Evolutionary conservation across 2,329 filamentous ascomycete species (phyloP).

Genomic region (Fusarium zealandicum): DNA sequence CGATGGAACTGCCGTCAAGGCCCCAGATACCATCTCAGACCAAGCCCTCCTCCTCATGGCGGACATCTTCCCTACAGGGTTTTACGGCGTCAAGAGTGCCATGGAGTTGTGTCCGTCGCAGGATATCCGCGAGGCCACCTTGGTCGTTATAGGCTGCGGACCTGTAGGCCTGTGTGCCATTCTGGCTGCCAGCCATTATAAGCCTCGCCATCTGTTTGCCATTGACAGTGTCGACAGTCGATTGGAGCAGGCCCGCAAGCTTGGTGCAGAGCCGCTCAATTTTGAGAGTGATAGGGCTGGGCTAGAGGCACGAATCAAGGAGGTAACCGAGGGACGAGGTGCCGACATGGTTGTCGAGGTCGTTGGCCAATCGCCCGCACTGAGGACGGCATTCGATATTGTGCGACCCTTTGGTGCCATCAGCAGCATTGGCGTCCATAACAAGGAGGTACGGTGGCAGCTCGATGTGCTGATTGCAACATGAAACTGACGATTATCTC

Average conservation of each 20-base stretch:
- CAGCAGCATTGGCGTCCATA: slow-evolving; percentile 79
- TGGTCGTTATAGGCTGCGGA: slow-evolving; percentile 85
- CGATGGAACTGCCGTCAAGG: slow-evolving; percentile 80
- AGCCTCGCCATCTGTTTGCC: slow-evolving; percentile 78
- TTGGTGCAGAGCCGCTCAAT: slow-evolving; percentile 86
- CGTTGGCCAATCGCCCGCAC: slow-evolving; percentile 72
- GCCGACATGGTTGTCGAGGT: slow-evolving; percentile 87
- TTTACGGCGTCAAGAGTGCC: slow-evolving; percentile 81
- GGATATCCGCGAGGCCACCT: slow-evolving; percentile 61
- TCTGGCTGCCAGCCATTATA: slow-evolving; percentile 76
- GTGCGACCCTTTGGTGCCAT: slow-evolving; percentile 76
- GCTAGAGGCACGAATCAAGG: slow-evolving; percentile 73
- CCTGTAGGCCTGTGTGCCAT: slow-evolving; percentile 86
- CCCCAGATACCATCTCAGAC: slow-evolving; percentile 71
- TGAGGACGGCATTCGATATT: slow-evolving; percentile 75
- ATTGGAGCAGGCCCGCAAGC: slow-evolving; percentile 72
- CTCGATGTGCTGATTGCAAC: background rate
- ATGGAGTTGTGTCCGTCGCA: slow-evolving; percentile 65
- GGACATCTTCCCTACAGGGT: slow-evolving; percentile 90
- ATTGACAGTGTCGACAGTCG: slow-evolving; percentile 80
- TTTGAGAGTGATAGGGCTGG: slow-evolving; percentile 72
- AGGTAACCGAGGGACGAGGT: slow-evolving; percentile 79
- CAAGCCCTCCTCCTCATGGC: slow-evolving; percentile 85
- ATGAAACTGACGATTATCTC: slow-evolving; percentile 9
- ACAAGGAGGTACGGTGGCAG: slow-evolving; percentile 64